These are phyloP conservation scores for Rhododendron molle DNA, from an alignment of 148 eudicot genomes.

Conservation along the genomic window DNA sequence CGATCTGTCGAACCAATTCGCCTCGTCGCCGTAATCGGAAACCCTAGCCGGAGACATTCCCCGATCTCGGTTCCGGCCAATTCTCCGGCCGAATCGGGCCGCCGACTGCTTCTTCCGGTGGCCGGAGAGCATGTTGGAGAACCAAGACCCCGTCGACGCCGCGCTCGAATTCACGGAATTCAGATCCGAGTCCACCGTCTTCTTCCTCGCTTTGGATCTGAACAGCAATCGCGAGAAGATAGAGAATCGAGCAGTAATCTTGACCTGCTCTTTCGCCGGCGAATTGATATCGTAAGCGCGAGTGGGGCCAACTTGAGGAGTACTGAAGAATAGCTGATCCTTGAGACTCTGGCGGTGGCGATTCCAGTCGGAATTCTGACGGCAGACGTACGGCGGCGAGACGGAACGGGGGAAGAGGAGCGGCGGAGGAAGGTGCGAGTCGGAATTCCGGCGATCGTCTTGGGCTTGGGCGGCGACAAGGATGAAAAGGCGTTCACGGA, in stretches of 20 bases:
- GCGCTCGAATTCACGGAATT: conserved; percentile 16
- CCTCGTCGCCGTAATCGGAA: conserved; percentile 28
- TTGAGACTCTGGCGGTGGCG: conserved; percentile 15
- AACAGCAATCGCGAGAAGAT: conserved; percentile 32
- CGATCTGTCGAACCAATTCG: conserved; percentile 23
- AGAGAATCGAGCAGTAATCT: conserved; percentile 14
- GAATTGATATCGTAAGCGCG: not conserved
- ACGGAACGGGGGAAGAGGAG: conserved; percentile 62
- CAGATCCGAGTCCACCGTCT: conserved; percentile 11
- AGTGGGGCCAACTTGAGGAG: conserved; percentile 49
- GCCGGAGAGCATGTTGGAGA: conserved; percentile 18
- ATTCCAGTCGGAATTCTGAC: conserved; percentile 44
- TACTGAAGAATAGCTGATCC: conserved; percentile 40
- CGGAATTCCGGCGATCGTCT: conserved; percentile 27
- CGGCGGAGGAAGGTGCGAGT: conserved; percentile 21
- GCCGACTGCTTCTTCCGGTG: conserved; percentile 20
- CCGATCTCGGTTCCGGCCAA: conserved; percentile 21
- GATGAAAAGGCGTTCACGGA: conserved; percentile 50
- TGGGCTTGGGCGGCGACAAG: conserved; percentile 26
- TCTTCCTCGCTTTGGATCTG: conserved; percentile 52
- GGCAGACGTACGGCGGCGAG: conserved; percentile 47
- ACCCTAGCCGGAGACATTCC: conserved; percentile 71
- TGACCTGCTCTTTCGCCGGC: conserved; percentile 12
- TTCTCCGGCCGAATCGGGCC: conserved; percentile 4
- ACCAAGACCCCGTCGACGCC: conserved; percentile 27